phyloP scores from a whole-genome alignment of 1,139 yeast genomes.

The Taiozyma sp. region DNA sequence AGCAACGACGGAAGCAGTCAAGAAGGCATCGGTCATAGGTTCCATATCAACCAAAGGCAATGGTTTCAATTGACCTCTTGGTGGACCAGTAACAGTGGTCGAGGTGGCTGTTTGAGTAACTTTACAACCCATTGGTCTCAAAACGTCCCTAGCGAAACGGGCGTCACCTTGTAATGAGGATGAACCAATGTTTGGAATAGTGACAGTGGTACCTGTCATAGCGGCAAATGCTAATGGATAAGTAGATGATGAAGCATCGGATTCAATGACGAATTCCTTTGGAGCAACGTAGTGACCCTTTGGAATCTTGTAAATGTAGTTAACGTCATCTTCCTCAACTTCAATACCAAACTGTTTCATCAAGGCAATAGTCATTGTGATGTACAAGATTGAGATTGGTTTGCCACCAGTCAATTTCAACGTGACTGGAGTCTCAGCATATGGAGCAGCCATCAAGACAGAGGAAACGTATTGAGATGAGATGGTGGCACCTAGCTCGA shows the following conservation, averaged over 20 bases:
- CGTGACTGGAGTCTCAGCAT: conserved; percentile 84
- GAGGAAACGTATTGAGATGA: conserved; percentile 98
- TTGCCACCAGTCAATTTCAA: conserved; percentile 90
- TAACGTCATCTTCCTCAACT: conserved; percentile 68
- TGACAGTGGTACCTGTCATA: conserved; percentile 89
- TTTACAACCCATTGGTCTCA: conserved; percentile 91
- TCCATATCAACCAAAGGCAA: conserved; percentile 88
- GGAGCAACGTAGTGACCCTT: conserved; percentile 80
- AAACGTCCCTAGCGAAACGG: conserved; percentile 88
- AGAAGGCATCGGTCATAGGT: conserved; percentile 98
- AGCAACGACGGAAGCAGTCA: conserved; percentile 96
- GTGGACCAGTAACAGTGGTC: conserved; percentile 91
- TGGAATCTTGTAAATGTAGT: conserved; percentile 87
- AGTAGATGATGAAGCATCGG: conserved; percentile 99
- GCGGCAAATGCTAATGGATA: conserved; percentile 98
- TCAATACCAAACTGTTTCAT: conserved; percentile 85
- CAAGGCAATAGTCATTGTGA: conserved; percentile 96
- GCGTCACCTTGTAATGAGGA: conserved; percentile 97
- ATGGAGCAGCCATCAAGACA: conserved; percentile 96
- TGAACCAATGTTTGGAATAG: conserved; percentile 92
- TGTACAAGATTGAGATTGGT: conserved; percentile 92
- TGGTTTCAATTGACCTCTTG: conserved; percentile 62
- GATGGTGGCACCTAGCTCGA: conserved; percentile 92
- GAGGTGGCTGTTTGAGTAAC: conserved; percentile 80
- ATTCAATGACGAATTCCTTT: conserved; percentile 78